A percentile compares a stretch with the other conserved stretches of the same genome.
Evolutionary conservation across 148 eudicot species (phyloP).

Genomic region (Polygonum aviculare): DNA sequence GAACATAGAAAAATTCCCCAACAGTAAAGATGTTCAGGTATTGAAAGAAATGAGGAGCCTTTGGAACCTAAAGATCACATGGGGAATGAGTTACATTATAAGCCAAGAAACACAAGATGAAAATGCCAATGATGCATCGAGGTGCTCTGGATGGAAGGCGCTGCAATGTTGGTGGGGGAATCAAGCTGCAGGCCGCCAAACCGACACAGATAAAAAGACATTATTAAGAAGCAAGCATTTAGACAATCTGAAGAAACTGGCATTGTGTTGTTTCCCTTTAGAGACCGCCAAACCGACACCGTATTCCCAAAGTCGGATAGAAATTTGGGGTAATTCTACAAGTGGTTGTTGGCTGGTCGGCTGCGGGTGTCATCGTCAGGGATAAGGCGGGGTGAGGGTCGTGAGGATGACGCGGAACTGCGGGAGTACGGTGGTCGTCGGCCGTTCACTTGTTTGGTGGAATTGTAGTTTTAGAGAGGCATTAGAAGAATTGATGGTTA

Average conservation of each 20-base stretch:
- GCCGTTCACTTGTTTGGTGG: too few relatives aligned
- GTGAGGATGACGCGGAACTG: too few relatives aligned
- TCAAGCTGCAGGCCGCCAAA: conserved; percentile 24
- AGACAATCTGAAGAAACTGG: conserved; percentile 27
- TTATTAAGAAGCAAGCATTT: conserved; percentile 13
- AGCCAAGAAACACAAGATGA: too few relatives aligned
- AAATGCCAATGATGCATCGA: background rate
- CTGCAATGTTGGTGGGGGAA: background rate
- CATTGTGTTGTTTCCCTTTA: conserved; percentile 8
- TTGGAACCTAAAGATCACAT: background rate
- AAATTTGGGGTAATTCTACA: too few relatives aligned
- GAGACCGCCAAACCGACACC: too few relatives aligned
- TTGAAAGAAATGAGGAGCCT: background rate
- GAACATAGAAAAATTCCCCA: conserved; percentile 16
- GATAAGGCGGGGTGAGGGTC: too few relatives aligned
- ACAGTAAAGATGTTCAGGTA: background rate
- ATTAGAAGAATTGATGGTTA: too few relatives aligned
- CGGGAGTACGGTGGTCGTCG: too few relatives aligned
- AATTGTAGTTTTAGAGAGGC: too few relatives aligned
- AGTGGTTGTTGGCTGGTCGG: too few relatives aligned
- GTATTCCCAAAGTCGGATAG: too few relatives aligned
- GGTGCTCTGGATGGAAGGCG: background rate
- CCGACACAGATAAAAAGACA: conserved; percentile 10
- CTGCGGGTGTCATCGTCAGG: too few relatives aligned
- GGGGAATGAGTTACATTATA: background rate